phyloP scores from a whole-genome alignment of 2,329 filamentous ascomycete species.

The Epichloe typhina region DNA sequence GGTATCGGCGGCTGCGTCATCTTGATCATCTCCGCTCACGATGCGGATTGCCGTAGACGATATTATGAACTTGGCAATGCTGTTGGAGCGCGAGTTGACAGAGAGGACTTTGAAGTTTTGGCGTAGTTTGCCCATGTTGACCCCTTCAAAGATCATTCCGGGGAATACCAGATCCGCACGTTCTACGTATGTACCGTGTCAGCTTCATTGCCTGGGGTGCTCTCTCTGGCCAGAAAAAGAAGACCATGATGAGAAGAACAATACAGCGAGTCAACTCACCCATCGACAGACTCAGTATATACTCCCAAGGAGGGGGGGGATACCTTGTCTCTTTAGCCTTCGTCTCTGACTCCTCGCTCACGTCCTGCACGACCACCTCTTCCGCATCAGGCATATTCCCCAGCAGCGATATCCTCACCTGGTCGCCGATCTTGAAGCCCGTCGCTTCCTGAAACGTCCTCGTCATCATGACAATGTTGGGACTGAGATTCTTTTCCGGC shows the following conservation, averaged over 20 bases:
- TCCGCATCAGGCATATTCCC: slow-evolving; percentile 40
- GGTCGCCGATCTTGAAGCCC: slow-evolving; percentile 58
- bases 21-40: slow-evolving; percentile 16
- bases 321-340: slow-evolving; percentile 17
- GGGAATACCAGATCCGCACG: slow-evolving; percentile 54
- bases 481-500: slow-evolving; percentile 48
- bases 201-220: not conserved
- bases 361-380: slow-evolving; percentile 47
- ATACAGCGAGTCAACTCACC: slow-evolving; percentile 12
- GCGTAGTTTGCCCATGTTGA: slow-evolving; percentile 21
- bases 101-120: slow-evolving; percentile 39
- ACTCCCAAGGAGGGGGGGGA: slow-evolving; percentile 24
- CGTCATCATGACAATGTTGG: slow-evolving; percentile 57
- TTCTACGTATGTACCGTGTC: slow-evolving; percentile 21
- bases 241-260: too few relatives aligned
- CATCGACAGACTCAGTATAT: slow-evolving; percentile 19
- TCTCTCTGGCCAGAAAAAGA: not conserved
- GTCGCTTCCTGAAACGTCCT: slow-evolving; percentile 61
- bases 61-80: slow-evolving; percentile 30
- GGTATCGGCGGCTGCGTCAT: slow-evolving; percentile 8
- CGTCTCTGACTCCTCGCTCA: slow-evolving; percentile 27
- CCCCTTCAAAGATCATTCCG: slow-evolving; percentile 56
- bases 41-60: slow-evolving; percentile 26
- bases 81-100: slow-evolving; percentile 38
- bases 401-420: slow-evolving; percentile 45